Evolutionary conservation across 2,329 filamentous ascomycete species (phyloP).

Genomic region (Emericellopsis cladophorae): DNA sequence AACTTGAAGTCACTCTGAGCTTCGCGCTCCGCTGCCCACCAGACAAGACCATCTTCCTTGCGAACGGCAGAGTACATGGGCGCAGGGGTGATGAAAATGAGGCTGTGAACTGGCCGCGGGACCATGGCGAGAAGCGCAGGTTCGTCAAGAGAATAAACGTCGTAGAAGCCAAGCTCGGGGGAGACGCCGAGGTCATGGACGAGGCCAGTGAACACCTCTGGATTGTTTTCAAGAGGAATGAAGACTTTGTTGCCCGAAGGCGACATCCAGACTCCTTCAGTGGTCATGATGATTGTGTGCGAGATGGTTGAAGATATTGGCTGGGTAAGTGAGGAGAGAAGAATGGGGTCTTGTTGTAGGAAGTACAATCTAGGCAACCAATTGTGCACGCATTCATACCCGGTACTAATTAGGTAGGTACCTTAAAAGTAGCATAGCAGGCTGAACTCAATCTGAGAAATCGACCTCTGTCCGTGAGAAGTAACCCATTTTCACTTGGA

Average conservation of each 20-base stretch:
- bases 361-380: too few species aligned
- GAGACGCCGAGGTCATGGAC: constrained; percentile 62
- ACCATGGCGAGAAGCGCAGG: constrained; percentile 57
- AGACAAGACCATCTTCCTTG: constrained; percentile 10
- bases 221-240: constrained; percentile 46
- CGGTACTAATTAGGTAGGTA: too few species aligned
- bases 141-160: constrained; percentile 73
- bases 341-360: too few species aligned
- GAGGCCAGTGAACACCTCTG: constrained; percentile 64
- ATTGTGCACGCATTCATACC: too few species aligned
- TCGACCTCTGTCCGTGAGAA: too few species aligned
- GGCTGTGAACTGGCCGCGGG: constrained; percentile 62
- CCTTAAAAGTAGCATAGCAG: too few species aligned
- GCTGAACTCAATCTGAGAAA: too few species aligned
- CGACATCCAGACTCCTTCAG: constrained; percentile 14
- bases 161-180: constrained; percentile 56
- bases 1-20: constrained; percentile 6
- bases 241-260: constrained; percentile 19
- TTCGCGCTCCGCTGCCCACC: too few species aligned
- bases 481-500: too few species aligned
- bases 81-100: constrained; percentile 67
- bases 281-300: constrained; percentile 10
- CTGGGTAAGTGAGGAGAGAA: neutral
- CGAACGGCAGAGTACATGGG: constrained; percentile 32
- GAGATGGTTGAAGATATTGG: neutral